Conservation (phyloP, 1,284 basidiomycete genomes). For the Cronartium quercuum region DNA sequence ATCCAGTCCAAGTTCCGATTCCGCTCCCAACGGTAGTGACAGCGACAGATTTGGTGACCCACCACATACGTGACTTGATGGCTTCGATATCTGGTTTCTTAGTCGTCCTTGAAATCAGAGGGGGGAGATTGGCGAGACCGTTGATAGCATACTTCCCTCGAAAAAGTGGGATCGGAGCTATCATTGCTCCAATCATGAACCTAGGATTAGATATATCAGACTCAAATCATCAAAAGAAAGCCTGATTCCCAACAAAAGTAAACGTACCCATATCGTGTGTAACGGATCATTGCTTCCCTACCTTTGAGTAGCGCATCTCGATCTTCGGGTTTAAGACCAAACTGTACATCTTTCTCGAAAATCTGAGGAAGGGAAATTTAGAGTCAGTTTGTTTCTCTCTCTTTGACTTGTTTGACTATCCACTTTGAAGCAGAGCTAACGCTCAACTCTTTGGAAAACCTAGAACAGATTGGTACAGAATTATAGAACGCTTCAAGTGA, state of each 20-base stretch:
- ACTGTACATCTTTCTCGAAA: constrained; percentile 11
- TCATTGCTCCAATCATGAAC: constrained; percentile 17
- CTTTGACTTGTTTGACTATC: no score
- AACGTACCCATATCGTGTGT: constrained; percentile 13
- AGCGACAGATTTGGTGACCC: constrained; percentile 12
- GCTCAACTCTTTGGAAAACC: no score
- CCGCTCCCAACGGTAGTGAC: constrained; percentile 20
- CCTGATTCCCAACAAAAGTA: neutral
- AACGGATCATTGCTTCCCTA: constrained; percentile 14
- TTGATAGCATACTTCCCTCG: constrained; percentile 3
- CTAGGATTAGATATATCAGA: neutral
- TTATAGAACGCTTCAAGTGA: no score
- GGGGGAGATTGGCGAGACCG: neutral
- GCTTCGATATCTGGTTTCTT: constrained; percentile 5
- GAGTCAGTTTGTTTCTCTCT: no score
- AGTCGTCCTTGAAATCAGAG: neutral
- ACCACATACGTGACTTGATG: constrained; percentile 1
- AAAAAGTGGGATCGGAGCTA: constrained; percentile 26
- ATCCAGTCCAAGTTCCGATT: constrained; percentile 27
- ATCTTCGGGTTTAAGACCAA: constrained; percentile 3
- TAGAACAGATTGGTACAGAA: no score
- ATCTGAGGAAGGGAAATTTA: neutral
- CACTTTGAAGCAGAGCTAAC: no score
- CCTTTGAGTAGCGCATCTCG: constrained; percentile 17
- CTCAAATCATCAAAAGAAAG: neutral